phyloP scores from a whole-genome alignment of 257 asterid species.

The Ophiorrhiza pumila region DNA sequence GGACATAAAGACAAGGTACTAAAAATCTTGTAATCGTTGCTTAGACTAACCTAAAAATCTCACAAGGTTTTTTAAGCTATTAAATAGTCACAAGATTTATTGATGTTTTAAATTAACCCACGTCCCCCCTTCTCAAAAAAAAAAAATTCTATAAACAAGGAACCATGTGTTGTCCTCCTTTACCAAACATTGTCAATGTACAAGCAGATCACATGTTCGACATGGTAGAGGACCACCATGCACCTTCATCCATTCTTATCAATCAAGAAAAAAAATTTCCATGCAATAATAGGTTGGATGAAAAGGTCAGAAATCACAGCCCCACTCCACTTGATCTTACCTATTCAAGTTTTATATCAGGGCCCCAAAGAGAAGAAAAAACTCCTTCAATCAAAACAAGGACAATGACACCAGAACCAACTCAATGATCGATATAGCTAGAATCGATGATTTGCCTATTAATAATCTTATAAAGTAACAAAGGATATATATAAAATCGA shows the following conservation, averaged over 20 bases:
- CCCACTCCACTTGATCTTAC: slow-evolving; percentile 3
- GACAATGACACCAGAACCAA: slow-evolving; percentile 36
- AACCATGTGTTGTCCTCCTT: not conserved
- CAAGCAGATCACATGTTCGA: slow-evolving; percentile 29
- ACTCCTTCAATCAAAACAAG: not conserved
- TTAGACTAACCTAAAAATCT: not conserved
- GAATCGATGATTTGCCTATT: too few species aligned
- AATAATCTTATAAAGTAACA: too few species aligned
- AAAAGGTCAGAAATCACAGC: not conserved
- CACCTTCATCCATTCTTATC: slow-evolving; percentile 17
- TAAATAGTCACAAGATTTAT: not conserved
- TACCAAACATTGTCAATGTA: slow-evolving; percentile 5
- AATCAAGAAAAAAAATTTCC: slow-evolving; percentile 4
- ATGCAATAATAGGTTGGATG: not conserved
- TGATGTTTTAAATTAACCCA: not conserved
- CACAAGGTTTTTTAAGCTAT: not conserved
- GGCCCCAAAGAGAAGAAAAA: slow-evolving; percentile 8
- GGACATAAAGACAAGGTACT: not conserved
- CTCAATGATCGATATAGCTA: too few species aligned
- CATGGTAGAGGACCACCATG: slow-evolving; percentile 41
- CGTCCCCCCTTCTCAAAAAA: too few species aligned
- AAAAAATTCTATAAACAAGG: not conserved
- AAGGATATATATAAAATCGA: not conserved
- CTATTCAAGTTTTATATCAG: not conserved
- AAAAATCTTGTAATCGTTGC: not conserved